Evolutionary conservation across 1,284 basidiomycete genomes (phyloP).

Genomic region (Lentinus polychrous): DNA sequence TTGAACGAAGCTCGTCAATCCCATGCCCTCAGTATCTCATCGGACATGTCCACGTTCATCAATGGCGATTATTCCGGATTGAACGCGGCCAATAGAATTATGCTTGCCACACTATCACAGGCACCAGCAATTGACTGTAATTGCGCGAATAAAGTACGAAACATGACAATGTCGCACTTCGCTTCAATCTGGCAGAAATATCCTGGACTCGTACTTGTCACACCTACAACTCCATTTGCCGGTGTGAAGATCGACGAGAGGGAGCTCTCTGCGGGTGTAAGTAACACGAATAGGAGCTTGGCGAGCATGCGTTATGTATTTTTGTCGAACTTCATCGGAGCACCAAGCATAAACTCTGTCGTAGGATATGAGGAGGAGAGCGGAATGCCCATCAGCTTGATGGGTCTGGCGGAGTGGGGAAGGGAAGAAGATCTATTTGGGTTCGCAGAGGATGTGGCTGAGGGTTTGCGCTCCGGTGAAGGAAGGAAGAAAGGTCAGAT

Average conservation of each 20-base stretch:
- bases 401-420: slow-evolving; percentile 7
- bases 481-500: slow-evolving; percentile 1
- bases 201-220: slow-evolving; percentile 4
- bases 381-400: slow-evolving; percentile 2
- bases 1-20: neutral
- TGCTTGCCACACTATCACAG: slow-evolving; percentile 1
- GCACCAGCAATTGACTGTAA: neutral
- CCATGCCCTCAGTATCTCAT: slow-evolving; percentile 4
- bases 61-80: neutral
- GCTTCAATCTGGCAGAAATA: slow-evolving; percentile 1
- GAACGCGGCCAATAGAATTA: slow-evolving; percentile 1
- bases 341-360: neutral
- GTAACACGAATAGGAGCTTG: slow-evolving; percentile 4
- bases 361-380: slow-evolving; percentile 4
- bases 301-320: slow-evolving; percentile 6
- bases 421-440: slow-evolving; percentile 4
- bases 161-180: slow-evolving; percentile 5
- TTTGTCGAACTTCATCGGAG: slow-evolving; percentile 5
- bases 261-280: neutral
- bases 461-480: neutral
- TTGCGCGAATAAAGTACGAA: neutral
- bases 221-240: slow-evolving; percentile 3
- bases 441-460: slow-evolving; percentile 3
- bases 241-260: neutral
- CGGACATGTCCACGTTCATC: neutral